Percentiles rank a stretch among this genome's conserved stretches.
phyloP scores from a whole-genome alignment of 176 grass and related monocot species.

The Oryza meyeriana region DNA sequence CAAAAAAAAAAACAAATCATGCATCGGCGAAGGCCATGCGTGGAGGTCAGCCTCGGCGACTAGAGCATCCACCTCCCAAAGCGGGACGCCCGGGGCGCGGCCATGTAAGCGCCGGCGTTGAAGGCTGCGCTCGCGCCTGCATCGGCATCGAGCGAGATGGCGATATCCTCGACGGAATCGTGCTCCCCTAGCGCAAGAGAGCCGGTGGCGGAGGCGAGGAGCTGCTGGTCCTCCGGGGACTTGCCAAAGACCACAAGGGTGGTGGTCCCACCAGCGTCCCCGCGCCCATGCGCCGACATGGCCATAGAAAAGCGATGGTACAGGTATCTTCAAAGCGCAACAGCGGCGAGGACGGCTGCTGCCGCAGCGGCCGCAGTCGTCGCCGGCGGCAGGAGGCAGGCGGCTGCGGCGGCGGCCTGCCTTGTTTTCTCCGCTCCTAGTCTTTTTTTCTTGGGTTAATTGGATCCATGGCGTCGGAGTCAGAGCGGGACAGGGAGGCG shows the following conservation, averaged over 20 bases:
- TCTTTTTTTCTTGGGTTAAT: too few species aligned
- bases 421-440: conserved; percentile 17
- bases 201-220: conserved; percentile 27
- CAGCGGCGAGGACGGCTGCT: conserved; percentile 18
- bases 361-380: conserved; percentile 17
- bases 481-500: too few species aligned
- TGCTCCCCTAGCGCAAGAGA: neutral
- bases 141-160: conserved; percentile 37
- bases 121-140: conserved; percentile 26
- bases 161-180: neutral
- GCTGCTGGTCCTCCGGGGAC: conserved; percentile 46
- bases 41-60: conserved; percentile 81
- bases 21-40: conserved; percentile 71
- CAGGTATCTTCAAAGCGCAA: conserved; percentile 35
- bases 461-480: too few species aligned
- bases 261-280: neutral
- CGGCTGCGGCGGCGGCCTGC: neutral
- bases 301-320: neutral
- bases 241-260: conserved; percentile 60
- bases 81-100: conserved; percentile 40
- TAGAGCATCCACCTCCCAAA: conserved; percentile 78
- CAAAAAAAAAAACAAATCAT: neutral
- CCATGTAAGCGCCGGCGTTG: conserved; percentile 54
- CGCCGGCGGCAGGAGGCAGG: conserved; percentile 25
- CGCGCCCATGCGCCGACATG: neutral